Conservation (phyloP, 176 grass and related monocot species). For the Echinochloa phyllopogon region DNA sequence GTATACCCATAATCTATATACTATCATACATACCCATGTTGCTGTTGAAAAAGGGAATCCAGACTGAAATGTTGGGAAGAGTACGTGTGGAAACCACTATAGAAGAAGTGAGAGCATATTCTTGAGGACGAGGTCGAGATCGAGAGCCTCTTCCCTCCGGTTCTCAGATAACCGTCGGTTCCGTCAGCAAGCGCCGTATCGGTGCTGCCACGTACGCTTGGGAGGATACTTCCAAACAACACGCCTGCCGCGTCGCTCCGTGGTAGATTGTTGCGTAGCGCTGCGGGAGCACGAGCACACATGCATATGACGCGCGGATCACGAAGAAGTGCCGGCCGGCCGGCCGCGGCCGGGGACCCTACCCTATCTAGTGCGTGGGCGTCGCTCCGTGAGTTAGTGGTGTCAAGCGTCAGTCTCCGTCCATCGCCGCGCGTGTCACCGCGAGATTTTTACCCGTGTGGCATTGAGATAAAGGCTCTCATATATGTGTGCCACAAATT, state of each 20-base stretch:
- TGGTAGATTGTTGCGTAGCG: constrained; percentile 9
- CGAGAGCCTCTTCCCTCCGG: not conserved
- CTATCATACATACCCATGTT: too few species aligned
- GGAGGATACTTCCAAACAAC: constrained; percentile 22
- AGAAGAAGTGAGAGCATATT: not conserved
- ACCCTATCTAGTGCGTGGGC: not conserved
- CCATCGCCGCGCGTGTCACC: not conserved
- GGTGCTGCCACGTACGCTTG: not conserved
- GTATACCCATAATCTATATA: not conserved
- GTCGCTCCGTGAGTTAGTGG: constrained; percentile 45
- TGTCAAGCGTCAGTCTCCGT: constrained; percentile 39
- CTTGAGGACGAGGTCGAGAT: not conserved
- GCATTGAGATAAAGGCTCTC: too few species aligned
- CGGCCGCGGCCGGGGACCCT: not conserved
- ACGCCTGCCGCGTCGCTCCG: not conserved
- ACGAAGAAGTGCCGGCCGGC: constrained; percentile 8
- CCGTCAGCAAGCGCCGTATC: not conserved
- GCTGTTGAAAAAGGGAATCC: not conserved
- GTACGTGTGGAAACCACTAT: not conserved
- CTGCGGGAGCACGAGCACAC: not conserved
- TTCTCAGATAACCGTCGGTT: not conserved
- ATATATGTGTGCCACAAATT: too few species aligned
- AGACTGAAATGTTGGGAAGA: not conserved
- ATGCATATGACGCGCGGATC: not conserved
- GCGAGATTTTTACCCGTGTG: too few species aligned